These are phyloP conservation scores for Ganoderma boninense DNA, from an alignment of 1,284 basidiomycete genomes.

Conservation along the genomic window DNA sequence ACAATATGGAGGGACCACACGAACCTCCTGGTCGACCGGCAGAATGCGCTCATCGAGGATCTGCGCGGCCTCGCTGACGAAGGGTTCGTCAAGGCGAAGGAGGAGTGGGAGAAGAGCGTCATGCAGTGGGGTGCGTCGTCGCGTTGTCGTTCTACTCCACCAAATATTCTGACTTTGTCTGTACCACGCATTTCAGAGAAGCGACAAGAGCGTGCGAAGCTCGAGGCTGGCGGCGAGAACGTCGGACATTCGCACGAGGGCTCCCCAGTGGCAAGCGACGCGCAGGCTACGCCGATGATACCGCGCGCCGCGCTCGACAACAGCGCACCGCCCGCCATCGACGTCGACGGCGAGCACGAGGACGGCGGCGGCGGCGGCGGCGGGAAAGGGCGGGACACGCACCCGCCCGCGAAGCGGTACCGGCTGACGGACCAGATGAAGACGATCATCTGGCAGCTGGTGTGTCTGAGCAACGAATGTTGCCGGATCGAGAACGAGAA, in stretches of 20 bases:
- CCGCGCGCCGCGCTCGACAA: conserved; percentile 28
- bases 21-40: conserved; percentile 65
- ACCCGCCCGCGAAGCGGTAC: conserved; percentile 76
- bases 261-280: conserved; percentile 40
- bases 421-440: conserved; percentile 81
- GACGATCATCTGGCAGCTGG: conserved; percentile 78
- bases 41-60: conserved; percentile 69
- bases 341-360: conserved; percentile 40
- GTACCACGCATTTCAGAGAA: conserved; percentile 51
- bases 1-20: conserved; percentile 78
- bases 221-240: conserved; percentile 43
- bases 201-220: conserved; percentile 58
- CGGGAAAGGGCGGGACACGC: conserved; percentile 48
- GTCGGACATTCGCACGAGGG: conserved; percentile 46
- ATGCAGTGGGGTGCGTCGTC: conserved; percentile 68
- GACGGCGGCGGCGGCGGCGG: conserved; percentile 36
- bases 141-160: too few relatives aligned
- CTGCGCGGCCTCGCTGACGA: conserved; percentile 64
- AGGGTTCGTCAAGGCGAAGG: conserved; percentile 72
- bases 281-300: conserved; percentile 36
- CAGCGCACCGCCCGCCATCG: conserved; percentile 30
- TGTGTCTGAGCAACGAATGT: conserved; percentile 81
- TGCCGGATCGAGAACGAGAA: conserved; percentile 86
- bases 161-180: too few relatives aligned
- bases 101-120: conserved; percentile 77